Evolutionary conservation across 306 rosid genomes (phyloP), one percentile per base, ranked within the genome.

Genomic region (Castanea crenata): DNA sequence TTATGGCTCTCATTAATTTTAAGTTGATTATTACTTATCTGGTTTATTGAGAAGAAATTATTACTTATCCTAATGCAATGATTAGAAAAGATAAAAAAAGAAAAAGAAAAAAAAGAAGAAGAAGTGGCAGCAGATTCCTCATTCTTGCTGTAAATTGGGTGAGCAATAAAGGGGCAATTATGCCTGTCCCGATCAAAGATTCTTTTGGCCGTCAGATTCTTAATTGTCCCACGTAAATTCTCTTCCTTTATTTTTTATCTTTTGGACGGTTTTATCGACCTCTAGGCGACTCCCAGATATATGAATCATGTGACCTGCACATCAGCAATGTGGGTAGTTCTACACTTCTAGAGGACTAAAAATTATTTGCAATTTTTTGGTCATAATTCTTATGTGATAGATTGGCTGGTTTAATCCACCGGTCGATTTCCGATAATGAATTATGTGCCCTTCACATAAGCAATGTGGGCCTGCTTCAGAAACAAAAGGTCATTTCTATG

Each of bases 61-160:
- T 79, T 72, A 21, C 44, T 69, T n/a, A 54, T 65, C 14, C 55
- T 15, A 25, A 62, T 2, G 31, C 62, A 65, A 46, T 82, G 73
- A 74, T 49, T 74, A 75, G 14, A 31, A 52, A 55, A 69, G 16
- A 74, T 74, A 55, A 18, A 49, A 64, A 18, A 49, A 5, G 6
- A 38, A 38, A n/a, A n/a, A n/a, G n/a, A n/a, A n/a, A n/a, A n/a
- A n/a, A n/a, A 38, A 38, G 46, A 69, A 69, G 59, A 56, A 49
- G 59, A 56, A 49, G 21, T 29, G 51, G n/a, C 23, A 41, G 57
- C 2, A 32, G 56, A 82, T 62, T 51, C 81, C 4, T 18, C 20
- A 52, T 73, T 44, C 63, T 54, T 5, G 5, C 63, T 71, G 58
- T 49, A 49, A 44, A 49, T 44, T 23, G 58, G 23, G 35, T 12